phyloP scores from a whole-genome alignment of 805 yeast genomes.

The Blastobotrys peoriensis region DNA sequence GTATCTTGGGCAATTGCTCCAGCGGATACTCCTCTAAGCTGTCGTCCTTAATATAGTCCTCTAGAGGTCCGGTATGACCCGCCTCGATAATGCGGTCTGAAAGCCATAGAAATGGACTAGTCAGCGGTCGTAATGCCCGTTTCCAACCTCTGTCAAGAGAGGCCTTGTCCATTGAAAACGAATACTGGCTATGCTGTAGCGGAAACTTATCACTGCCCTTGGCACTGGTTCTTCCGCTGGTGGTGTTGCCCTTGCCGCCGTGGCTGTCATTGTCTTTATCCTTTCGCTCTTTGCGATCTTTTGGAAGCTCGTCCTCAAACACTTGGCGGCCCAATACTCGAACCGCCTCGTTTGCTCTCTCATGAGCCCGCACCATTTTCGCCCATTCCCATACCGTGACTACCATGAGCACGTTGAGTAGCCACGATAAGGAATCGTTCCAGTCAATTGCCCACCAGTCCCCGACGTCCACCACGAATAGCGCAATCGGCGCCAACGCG shows the following conservation, averaged over 20 bases:
- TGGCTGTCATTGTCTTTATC: neutral
- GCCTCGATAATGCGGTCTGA: constrained; percentile 6
- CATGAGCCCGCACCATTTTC: constrained; percentile 53
- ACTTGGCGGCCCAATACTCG: constrained; percentile 72
- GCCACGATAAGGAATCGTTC: constrained; percentile 66
- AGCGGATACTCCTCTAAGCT: no score
- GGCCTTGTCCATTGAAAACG: neutral
- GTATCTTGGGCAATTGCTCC: no score
- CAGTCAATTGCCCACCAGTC: constrained; percentile 69
- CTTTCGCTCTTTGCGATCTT: neutral
- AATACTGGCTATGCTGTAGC: neutral
- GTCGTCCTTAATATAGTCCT: no score
- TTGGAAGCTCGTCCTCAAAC: constrained; percentile 53
- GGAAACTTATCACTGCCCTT: neutral
- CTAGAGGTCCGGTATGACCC: constrained; percentile 2
- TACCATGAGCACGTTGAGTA: constrained; percentile 64
- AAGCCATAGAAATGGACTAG: constrained; percentile 7
- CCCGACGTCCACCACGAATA: constrained; percentile 71
- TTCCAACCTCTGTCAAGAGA: neutral
- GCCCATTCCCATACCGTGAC: constrained; percentile 86
- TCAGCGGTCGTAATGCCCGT: neutral
- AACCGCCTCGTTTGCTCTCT: constrained; percentile 55
- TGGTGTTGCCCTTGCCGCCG: neutral
- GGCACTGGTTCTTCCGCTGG: neutral
- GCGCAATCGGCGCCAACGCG: constrained; percentile 56